A percentile compares a stretch with the other conserved stretches of the same genome.
phyloP scores from a whole-genome alignment of 352 stramenopile genomes.

The Pythium insidiosum region DNA sequence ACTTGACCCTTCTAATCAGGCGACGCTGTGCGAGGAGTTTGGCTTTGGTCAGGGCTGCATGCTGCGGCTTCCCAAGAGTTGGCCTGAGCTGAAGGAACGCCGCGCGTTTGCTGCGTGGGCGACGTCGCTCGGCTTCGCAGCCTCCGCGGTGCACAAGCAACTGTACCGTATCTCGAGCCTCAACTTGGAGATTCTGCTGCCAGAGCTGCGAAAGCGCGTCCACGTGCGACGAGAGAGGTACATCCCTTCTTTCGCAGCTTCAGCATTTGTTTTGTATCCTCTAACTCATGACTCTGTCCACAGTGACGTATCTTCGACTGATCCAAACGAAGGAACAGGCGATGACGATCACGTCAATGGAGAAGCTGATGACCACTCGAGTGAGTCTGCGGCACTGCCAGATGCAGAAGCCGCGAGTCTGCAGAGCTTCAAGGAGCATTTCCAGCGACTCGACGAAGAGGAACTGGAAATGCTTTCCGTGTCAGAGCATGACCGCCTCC shows the following conservation, averaged over 20 bases:
- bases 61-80: constrained; percentile 34
- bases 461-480: constrained; percentile 57
- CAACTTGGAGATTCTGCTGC: constrained; percentile 49
- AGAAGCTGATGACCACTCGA: background rate
- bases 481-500: constrained; percentile 42
- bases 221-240: background rate
- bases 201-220: constrained; percentile 30
- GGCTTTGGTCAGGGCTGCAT: constrained; percentile 51
- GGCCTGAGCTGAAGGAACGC: constrained; percentile 20
- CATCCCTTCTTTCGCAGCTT: constrained; percentile 2
- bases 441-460: constrained; percentile 36
- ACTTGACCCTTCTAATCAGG: constrained; percentile 35
- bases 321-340: too few relatives aligned
- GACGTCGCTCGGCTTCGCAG: constrained; percentile 39
- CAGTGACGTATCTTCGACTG: background rate
- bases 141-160: constrained; percentile 19
- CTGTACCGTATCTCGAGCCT: constrained; percentile 45
- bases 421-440: constrained; percentile 40
- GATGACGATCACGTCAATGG: background rate
- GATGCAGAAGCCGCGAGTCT: constrained; percentile 14
- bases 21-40: constrained; percentile 35
- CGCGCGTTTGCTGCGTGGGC: constrained; percentile 33
- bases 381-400: background rate
- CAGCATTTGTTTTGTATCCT: background rate
- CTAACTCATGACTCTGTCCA: too few relatives aligned